phyloP scores from a whole-genome alignment of 441 rosid species.

The Gossypium davidsonii region DNA sequence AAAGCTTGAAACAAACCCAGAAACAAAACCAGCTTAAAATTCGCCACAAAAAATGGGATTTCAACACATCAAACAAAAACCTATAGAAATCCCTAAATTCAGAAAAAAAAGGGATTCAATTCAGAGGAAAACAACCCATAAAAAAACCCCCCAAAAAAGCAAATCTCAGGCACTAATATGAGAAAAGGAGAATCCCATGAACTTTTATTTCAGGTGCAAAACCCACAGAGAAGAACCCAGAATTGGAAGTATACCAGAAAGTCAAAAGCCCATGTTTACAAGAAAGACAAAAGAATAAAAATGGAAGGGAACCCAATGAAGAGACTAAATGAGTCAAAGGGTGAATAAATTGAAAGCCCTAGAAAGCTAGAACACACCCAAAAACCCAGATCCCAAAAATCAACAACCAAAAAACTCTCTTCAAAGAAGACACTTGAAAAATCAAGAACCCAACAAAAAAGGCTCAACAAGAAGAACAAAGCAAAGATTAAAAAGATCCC shows the following conservation, averaged over 20 bases:
- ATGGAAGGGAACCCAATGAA: conserved; percentile 44
- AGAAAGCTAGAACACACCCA: conserved; percentile 32
- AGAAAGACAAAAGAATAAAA: conserved; percentile 27
- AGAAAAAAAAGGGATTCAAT: conserved; percentile 12
- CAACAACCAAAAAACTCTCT: background rate
- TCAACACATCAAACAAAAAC: conserved; percentile 42
- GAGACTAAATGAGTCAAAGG: conserved; percentile 33
- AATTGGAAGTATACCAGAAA: conserved; percentile 23
- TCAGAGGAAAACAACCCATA: conserved; percentile 9
- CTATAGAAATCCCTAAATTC: conserved; percentile 25
- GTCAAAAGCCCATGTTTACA: conserved; percentile 28
- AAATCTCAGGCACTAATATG: background rate
- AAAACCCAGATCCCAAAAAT: conserved; percentile 64
- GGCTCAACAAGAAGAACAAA: conserved; percentile 20
- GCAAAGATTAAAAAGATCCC: conserved; percentile 1
- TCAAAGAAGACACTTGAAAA: conserved; percentile 19
- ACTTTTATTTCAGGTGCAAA: conserved; percentile 23
- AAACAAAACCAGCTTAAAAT: conserved; percentile 24
- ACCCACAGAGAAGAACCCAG: conserved; percentile 23
- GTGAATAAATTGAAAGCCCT: conserved; percentile 38
- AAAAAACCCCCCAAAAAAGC: background rate
- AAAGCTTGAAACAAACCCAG: conserved; percentile 15
- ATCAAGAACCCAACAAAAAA: conserved; percentile 9
- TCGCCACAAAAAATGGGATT: background rate
- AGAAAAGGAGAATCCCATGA: background rate